Evolutionary conservation across 345 rosid species (phyloP).

Genomic region (Cardamine occulta): DNA sequence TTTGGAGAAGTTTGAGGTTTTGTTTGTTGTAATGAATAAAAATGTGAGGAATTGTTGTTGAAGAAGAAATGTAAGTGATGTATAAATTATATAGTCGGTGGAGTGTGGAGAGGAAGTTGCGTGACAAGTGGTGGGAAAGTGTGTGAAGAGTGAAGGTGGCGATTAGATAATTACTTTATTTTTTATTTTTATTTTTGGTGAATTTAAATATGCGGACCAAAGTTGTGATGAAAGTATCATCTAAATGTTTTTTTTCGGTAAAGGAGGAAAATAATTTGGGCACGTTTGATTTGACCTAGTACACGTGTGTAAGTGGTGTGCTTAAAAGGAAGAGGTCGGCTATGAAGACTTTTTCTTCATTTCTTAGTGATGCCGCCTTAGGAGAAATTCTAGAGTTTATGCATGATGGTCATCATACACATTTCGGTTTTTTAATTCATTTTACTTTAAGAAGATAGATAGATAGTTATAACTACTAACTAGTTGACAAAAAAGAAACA

Average conservation of each 20-base stretch:
- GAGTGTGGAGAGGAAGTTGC: conserved; percentile 51
- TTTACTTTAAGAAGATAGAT: conserved; percentile 1
- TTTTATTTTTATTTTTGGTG: neutral
- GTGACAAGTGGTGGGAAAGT: conserved; percentile 45
- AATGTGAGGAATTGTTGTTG: conserved; percentile 13
- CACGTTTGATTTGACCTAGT: conserved; percentile 42
- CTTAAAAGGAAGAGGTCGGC: conserved; percentile 35
- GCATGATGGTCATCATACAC: conserved; percentile 36
- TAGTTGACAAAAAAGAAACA: conserved; percentile 31
- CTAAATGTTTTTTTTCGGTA: conserved; percentile 8
- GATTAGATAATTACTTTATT: conserved; percentile 17
- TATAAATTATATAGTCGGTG: conserved; percentile 37
- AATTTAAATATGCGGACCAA: conserved; percentile 31
- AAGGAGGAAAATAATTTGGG: conserved; percentile 15
- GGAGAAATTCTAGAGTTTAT: conserved; percentile 29
- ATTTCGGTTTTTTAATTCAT: conserved; percentile 21
- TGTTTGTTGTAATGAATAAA: neutral
- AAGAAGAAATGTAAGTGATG: conserved; percentile 26
- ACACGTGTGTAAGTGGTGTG: conserved; percentile 42
- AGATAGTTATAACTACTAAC: conserved; percentile 26
- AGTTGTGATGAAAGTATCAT: conserved; percentile 33
- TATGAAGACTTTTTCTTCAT: conserved; percentile 7
- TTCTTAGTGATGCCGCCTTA: conserved; percentile 15
- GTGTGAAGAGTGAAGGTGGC: conserved; percentile 39
- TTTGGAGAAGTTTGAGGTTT: neutral